Percentiles rank a stretch among this genome's conserved stretches.
These are phyloP conservation scores for Leucogyrophana mollusca DNA, from an alignment of 768 basidiomycete species.

Conservation along the genomic window DNA sequence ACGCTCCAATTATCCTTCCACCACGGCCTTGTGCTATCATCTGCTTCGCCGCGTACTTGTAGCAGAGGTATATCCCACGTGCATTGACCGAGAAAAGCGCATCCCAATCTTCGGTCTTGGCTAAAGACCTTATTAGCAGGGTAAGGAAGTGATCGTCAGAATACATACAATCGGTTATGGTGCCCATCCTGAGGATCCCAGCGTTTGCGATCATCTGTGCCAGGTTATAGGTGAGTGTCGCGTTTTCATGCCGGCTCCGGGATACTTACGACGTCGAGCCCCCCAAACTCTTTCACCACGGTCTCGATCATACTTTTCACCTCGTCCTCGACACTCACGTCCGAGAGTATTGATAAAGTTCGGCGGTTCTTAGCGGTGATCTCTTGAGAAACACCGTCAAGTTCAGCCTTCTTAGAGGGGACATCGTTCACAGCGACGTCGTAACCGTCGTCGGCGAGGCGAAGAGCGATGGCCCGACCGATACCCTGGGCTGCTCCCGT, in stretches of 20 bases:
- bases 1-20: conserved; percentile 37
- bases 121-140: conserved; percentile 16
- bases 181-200: background rate
- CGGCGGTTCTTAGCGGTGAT: conserved; percentile 19
- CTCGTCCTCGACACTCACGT: conserved; percentile 21
- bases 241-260: background rate
- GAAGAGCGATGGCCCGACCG: background rate
- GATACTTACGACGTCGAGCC: conserved; percentile 3
- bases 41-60: conserved; percentile 36
- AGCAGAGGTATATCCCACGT: conserved; percentile 34
- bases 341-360: conserved; percentile 12
- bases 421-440: conserved; percentile 13
- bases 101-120: conserved; percentile 32
- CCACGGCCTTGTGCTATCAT: conserved; percentile 40
- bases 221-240: background rate
- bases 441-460: too few relatives aligned
- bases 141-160: too few relatives aligned
- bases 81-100: conserved; percentile 33
- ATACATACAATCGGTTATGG: too few relatives aligned
- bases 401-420: conserved; percentile 9
- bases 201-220: conserved; percentile 19
- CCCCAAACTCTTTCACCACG: conserved; percentile 15
- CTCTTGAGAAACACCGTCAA: conserved; percentile 14
- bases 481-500: too few relatives aligned
- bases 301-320: conserved; percentile 18